These are phyloP conservation scores for Cenchrus fungigraminus DNA, from an alignment of 176 grass and related monocot species.

Conservation along the genomic window DNA sequence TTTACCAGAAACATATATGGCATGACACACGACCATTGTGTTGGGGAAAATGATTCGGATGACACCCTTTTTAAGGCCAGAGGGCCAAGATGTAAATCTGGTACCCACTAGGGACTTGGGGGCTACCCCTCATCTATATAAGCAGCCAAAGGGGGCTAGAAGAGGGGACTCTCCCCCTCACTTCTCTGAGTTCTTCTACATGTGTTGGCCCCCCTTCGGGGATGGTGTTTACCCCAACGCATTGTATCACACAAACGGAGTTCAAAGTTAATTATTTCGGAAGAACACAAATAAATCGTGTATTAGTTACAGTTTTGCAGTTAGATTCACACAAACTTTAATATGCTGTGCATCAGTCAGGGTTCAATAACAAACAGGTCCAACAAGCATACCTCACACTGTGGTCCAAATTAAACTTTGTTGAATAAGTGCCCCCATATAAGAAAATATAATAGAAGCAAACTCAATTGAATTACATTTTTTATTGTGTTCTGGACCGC, in stretches of 20 bases:
- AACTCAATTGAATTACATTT: not conserved
- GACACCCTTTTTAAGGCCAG: too few species aligned
- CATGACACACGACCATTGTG: not conserved
- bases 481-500: constrained; percentile 32
- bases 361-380: not conserved
- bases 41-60: too few species aligned
- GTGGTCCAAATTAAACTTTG: not conserved
- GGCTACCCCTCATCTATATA: too few species aligned
- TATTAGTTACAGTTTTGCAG: not conserved
- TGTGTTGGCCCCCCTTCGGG: too few species aligned
- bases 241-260: not conserved
- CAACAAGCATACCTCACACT: constrained; percentile 1
- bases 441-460: not conserved
- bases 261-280: constrained; percentile 18
- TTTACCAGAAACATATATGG: not conserved
- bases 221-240: too few species aligned
- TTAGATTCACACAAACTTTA: not conserved
- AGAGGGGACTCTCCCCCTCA: too few species aligned
- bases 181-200: too few species aligned
- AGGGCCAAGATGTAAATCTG: too few species aligned
- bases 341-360: not conserved
- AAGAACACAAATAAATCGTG: constrained; percentile 7
- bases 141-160: too few species aligned
- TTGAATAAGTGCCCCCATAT: not conserved
- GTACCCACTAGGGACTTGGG: too few species aligned